Evolutionary conservation across 78 protist genomes (phyloP), one percentile per base, ranked within the genome.

Genomic region (Chrysochromulina tobinii): DNA sequence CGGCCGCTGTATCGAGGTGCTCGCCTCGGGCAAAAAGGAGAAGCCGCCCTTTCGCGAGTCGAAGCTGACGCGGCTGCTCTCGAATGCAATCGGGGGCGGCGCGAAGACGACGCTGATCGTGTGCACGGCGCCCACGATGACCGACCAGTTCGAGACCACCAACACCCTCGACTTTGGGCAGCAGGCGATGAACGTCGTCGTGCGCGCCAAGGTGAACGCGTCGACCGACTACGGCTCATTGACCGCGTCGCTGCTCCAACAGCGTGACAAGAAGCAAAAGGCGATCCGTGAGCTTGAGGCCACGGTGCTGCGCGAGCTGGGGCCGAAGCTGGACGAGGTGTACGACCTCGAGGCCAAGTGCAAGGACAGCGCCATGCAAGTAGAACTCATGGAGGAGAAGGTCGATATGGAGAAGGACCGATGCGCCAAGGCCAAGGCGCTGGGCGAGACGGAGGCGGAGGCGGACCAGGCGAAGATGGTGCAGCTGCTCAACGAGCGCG

Each of bases 31-130:
- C 17, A 53, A 51, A 23, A 77, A 77, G 58, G 81, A 51, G 57
- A 94, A 92, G 68, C 69, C 96, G 61, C 98, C 98, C 17, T 97
- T 95, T 93, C 90, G 99, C 38, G 99, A 97, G 89, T 94, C 97
- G 58, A 97, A 97, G 91, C 93, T 97, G 53, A 97, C 99, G 9
- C 89, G 98, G 14, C 91, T 97, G 18, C 94, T 97, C 15, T 97
- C 96, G 84, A 97, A 97, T n/a, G 94, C 97, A 15, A 93, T 97
- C 0, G 99, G 99, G 68, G 99, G 99, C 69, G 97, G 96, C 91
- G 61, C 94, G 23, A 55, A 95, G 25, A 96, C 98, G n/a, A 84
- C 96, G 11, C 90, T 96, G 20, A 91, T 92, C 81, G 93, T 95
- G 61, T 91, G 93, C 93, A 93, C 95, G 75, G 94, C 96, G 51